Percentiles rank a stretch among this genome's conserved stretches.
These are phyloP conservation scores for Eucalyptus erythrocorys DNA, from an alignment of 345 rosid species.

Conservation along the genomic window DNA sequence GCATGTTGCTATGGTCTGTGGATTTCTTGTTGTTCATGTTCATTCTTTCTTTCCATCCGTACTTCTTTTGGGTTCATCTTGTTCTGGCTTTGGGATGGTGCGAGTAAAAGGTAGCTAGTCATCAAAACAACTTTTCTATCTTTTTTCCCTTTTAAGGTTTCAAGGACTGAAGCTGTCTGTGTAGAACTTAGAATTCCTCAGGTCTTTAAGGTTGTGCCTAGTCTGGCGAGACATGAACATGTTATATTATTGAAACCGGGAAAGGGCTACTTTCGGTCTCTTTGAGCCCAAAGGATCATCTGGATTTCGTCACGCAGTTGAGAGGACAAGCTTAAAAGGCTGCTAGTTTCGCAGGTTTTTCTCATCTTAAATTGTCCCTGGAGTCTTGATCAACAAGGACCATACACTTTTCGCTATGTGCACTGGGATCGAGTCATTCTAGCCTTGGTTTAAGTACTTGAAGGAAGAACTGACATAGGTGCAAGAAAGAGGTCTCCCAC, in stretches of 20 bases:
- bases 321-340: background rate
- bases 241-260: background rate
- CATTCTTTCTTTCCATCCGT: background rate
- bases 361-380: background rate
- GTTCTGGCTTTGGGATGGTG: background rate
- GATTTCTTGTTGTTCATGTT: background rate
- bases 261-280: background rate
- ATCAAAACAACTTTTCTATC: background rate
- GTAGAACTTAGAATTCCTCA: background rate
- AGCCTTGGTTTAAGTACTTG: background rate
- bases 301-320: background rate
- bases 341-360: background rate
- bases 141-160: background rate
- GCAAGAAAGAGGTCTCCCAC: background rate
- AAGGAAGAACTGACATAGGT: background rate
- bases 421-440: background rate
- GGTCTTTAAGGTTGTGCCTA: background rate
- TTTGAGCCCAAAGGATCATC: background rate
- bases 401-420: background rate
- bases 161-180: background rate
- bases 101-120: background rate
- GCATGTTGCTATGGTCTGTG: background rate
- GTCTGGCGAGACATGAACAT: background rate
- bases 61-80: background rate
- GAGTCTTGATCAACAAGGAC: background rate